Base-by-base conservation (phyloP, 768 basidiomycete genomes). In the Leucocoprinus sp. region DNA sequence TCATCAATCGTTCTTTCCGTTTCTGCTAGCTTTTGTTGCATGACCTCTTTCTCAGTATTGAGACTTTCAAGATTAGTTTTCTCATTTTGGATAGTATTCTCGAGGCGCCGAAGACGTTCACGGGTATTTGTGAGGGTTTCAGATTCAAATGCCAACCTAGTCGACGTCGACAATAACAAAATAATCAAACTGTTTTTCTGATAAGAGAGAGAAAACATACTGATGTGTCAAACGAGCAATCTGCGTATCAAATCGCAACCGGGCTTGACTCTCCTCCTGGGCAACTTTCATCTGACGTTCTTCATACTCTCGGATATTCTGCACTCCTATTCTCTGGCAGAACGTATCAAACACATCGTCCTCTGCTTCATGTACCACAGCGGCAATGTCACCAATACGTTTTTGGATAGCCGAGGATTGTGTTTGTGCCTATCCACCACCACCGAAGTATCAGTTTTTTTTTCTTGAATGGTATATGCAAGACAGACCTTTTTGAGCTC, bases 281-380 rank as follows among this genome's bases (percentile, higher is more conserved):
- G 88, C 90, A 18, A 88, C 76, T 60, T 84, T 87, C 23, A 97
- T 69, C 57, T 95, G 91, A 17, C 85, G 79, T 58, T 91, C 86
- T 63, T 98, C 95, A 59, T 93, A 99, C 54, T 93, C 90, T 21
- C 93, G 79, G 51, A 99, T 91, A 62, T 82, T 82, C 12, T 65
- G 60, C 5, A 96, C 83, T 8, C 79, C 75, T 52, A 97, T 92
- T 53, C 78, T 75, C 28, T 64, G 60, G 58, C 93, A 97, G 66
- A 99, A 97, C 2, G 65, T 61, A 1, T 62, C 67, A 57, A 93
- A 98, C 9, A 93, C 65, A 2, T 67, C 67, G 56, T 91, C 88
- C 58, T 97, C 96, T 0, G 87, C 91, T 5, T 66, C 69, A 52
- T 92, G 74, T 55, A 97, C 71, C 3, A 72, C 70, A 3, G 64